Conservation (phyloP, 495 filamentous ascomycete genomes). For the Margaritispora aquatica region DNA sequence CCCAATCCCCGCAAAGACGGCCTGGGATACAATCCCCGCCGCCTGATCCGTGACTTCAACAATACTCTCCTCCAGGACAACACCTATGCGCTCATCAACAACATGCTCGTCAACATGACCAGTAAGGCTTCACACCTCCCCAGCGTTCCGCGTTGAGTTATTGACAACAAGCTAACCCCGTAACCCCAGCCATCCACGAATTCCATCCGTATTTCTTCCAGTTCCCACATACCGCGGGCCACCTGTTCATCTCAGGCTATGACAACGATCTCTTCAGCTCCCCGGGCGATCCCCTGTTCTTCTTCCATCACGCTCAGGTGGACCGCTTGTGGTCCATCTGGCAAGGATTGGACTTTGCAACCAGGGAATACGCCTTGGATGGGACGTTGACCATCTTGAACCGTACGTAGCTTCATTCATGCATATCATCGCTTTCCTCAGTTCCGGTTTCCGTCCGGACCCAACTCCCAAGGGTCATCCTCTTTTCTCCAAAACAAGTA, state of each 20-base stretch:
- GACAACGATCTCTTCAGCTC: constrained; percentile 24
- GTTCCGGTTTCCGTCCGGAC: too few relatives aligned
- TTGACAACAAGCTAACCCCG: too few relatives aligned
- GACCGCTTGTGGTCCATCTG: constrained; percentile 63
- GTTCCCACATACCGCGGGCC: background rate
- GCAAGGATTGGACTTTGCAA: background rate
- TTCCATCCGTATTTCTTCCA: too few relatives aligned
- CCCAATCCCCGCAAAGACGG: constrained; percentile 34
- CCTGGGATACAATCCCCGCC: constrained; percentile 54
- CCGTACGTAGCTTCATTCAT: too few relatives aligned
- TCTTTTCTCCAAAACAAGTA: background rate
- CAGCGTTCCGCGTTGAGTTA: constrained; percentile 51
- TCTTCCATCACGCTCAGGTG: constrained; percentile 62
- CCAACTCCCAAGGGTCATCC: background rate
- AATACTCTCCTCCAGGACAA: too few relatives aligned
- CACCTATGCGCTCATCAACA: too few relatives aligned
- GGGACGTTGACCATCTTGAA: background rate
- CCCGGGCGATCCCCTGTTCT: constrained; percentile 41
- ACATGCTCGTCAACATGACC: constrained; percentile 20
- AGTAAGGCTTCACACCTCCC: background rate
- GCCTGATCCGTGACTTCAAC: constrained; percentile 60
- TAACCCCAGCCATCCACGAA: too few relatives aligned
- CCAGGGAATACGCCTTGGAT: background rate
- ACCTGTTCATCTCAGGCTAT: constrained; percentile 50
- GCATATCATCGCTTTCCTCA: too few relatives aligned